phyloP scores from a whole-genome alignment of 2,329 filamentous ascomycete species.

The Scedosporium minutisporum region DNA sequence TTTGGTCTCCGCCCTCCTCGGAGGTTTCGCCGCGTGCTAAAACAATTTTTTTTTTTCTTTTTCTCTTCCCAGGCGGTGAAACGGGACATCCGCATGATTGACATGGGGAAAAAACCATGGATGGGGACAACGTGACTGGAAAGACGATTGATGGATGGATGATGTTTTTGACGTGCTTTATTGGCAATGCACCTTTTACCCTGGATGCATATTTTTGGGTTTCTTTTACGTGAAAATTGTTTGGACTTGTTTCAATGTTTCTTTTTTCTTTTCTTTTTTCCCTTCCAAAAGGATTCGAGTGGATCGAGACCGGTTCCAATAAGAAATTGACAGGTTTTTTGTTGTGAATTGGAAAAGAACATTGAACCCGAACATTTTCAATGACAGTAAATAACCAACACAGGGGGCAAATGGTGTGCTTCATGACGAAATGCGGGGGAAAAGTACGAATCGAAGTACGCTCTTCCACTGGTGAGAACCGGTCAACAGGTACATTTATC shows the following conservation, averaged over 20 bases:
- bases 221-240: neutral
- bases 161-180: constrained; percentile 1
- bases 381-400: neutral
- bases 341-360: neutral
- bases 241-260: neutral
- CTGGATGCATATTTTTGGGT: neutral
- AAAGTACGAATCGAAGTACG: neutral
- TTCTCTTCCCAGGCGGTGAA: neutral
- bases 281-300: neutral
- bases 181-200: neutral
- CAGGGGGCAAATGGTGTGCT: neutral
- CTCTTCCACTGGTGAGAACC: neutral
- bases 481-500: neutral
- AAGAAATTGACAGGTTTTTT: neutral
- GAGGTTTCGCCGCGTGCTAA: neutral
- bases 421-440: constrained; percentile 1
- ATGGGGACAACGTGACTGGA: neutral
- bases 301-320: neutral
- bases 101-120: neutral
- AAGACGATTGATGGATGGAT: constrained; percentile 1
- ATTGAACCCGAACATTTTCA: neutral
- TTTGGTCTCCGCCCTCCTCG: neutral
- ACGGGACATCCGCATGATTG: neutral
- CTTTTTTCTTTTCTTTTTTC: neutral
- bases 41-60: neutral